These are phyloP conservation scores for Acacia crassicarpa DNA, from an alignment of 306 rosid species.

Conservation along the genomic window DNA sequence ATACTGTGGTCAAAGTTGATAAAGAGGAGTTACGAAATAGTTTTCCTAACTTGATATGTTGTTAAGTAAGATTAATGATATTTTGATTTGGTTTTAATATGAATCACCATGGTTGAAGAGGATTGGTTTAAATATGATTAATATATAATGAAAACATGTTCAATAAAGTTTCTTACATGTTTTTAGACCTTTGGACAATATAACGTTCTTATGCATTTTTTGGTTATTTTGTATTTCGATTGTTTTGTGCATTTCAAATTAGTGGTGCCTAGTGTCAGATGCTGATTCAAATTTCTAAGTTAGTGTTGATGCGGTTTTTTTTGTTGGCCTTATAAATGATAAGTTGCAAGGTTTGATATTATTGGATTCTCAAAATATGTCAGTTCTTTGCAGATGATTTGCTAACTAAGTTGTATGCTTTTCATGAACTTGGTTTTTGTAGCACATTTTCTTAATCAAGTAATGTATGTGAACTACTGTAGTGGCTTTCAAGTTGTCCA, in stretches of 20 bases:
- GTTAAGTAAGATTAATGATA: too few species aligned
- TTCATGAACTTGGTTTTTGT: constrained; percentile 25
- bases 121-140: too few species aligned
- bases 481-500: constrained; percentile 94
- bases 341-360: background rate
- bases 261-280: background rate
- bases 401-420: constrained; percentile 4
- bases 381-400: constrained; percentile 10
- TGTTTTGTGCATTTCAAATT: background rate
- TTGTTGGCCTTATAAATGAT: background rate
- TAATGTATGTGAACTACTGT: constrained; percentile 46
- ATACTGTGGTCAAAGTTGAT: too few species aligned
- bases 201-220: background rate
- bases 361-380: background rate
- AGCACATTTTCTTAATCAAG: constrained; percentile 21
- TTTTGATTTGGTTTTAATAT: too few species aligned
- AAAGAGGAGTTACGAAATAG: too few species aligned
- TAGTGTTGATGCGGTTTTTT: background rate
- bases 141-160: too few species aligned
- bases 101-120: too few species aligned
- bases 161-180: too few species aligned
- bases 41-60: too few species aligned
- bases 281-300: background rate
- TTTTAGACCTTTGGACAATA: background rate
- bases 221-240: background rate